Percentiles rank a stretch among this genome's conserved stretches.
Conservation (phyloP, 805 yeast genomes). For the Wickerhamiella azyma region DNA sequence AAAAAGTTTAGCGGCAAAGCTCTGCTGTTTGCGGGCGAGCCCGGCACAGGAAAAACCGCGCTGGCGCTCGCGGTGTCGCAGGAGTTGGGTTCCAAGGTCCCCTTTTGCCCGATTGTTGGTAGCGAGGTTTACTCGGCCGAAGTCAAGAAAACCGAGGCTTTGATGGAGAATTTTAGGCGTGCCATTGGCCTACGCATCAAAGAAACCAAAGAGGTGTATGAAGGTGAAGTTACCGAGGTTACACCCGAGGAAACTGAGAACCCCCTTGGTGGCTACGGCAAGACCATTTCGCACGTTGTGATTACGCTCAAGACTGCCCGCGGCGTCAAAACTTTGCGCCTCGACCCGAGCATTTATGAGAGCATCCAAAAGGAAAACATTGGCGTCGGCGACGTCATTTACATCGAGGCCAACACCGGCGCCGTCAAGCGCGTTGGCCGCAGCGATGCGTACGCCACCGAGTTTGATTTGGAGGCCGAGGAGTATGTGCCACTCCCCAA, state of each 20-base stretch:
- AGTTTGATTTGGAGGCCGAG: conserved; percentile 95
- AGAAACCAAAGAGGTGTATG: conserved; percentile 94
- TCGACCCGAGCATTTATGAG: conserved; percentile 89
- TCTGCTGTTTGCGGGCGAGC: conserved; percentile 90
- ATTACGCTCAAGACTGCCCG: conserved; percentile 87
- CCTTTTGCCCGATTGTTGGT: conserved; percentile 95
- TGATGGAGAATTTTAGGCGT: conserved; percentile 92
- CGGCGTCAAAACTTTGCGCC: conserved; percentile 76
- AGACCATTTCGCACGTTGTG: conserved; percentile 85
- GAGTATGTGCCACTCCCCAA: conserved; percentile 97
- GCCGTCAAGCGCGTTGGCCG: conserved; percentile 95
- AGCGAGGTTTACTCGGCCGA: conserved; percentile 91
- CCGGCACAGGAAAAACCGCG: conserved; percentile 98
- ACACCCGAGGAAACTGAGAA: conserved; percentile 94
- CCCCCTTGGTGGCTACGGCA: conserved; percentile 96
- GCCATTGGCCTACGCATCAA: conserved; percentile 93
- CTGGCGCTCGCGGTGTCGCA: conserved; percentile 91
- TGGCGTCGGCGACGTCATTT: conserved; percentile 89
- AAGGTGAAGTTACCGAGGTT: conserved; percentile 93
- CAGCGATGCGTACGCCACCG: conserved; percentile 97
- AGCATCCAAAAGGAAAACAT: conserved; percentile 90
- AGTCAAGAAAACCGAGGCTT: conserved; percentile 87
- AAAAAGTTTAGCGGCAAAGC: conserved; percentile 93
- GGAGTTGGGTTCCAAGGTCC: conserved; percentile 92
- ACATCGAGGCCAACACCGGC: conserved; percentile 95